Evolutionary conservation across 257 asterid genomes (phyloP), one percentile per base, ranked within the genome.

Genomic region (Solanum chmielewskii): DNA sequence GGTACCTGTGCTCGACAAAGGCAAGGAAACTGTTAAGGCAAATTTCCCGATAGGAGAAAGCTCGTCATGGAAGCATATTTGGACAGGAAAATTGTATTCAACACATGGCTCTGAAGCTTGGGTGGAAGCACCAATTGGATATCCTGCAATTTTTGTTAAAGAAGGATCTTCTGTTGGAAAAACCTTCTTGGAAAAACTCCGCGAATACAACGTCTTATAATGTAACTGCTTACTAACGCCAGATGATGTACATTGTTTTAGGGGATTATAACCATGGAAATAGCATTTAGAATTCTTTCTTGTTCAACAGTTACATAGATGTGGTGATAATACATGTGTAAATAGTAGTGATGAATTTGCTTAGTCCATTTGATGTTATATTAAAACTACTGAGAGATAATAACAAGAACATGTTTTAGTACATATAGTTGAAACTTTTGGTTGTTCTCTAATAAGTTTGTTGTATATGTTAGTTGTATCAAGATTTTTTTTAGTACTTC

Each of bases 1-100:
- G 41, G 98, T 90, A 83, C 98, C 99, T 12, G 98, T 95, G 86
- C 94, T 97, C 60, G 99, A 95, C 93, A 91, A 94, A 91, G 97
- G 96, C 77, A 95, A 85, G 91, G 86, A 90, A 89, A 75, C 1
- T 11, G 96, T 94, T 25, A 94, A 90, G 93, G 97, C 92, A 15
- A 94, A 97, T 88, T 95, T 97, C 89, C 99, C 98, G 66, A 23
- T 68, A 74, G 98, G 98, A 83, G 96, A 95, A 91, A 71, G 70
- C 70, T 84, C 92, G 84, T 45, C 89, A 31, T 97, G 99, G 98
- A 92, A 92, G 91, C 98, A 96, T 88, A 93, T 94, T 41, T 96
- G 98, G 99, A 93, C 99, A 25, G 98, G 97, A 77, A 89, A 93
- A 73, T 41, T 94, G 62, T 88, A 93, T 83, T 86, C 91, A 23